phyloP scores from a whole-genome alignment of 1,284 basidiomycete species.

The Inonotus obliquus region DNA sequence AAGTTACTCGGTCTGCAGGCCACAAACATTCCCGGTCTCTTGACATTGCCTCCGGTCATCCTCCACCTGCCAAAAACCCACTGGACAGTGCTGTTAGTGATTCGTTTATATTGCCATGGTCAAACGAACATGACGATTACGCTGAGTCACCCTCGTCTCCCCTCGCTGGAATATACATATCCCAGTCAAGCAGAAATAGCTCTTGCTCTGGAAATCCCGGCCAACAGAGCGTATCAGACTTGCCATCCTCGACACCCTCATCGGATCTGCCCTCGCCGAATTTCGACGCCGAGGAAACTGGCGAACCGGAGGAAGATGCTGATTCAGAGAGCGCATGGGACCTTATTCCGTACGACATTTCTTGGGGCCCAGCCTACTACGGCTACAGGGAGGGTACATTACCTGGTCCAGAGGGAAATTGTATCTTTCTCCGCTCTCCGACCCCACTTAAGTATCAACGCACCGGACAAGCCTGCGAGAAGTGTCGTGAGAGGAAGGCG shows the following conservation, averaged over 20 bases:
- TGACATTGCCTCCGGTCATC: not conserved
- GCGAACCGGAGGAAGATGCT: conserved; percentile 12
- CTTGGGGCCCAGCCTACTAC: conserved; percentile 37
- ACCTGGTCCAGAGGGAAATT: conserved; percentile 37
- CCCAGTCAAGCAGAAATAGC: conserved; percentile 6
- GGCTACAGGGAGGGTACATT: conserved; percentile 35
- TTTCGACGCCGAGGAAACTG: conserved; percentile 3
- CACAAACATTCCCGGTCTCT: conserved; percentile 7
- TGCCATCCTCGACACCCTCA: not conserved
- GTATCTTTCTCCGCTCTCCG: conserved; percentile 39
- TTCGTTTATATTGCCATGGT: not conserved
- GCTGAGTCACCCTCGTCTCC: not conserved
- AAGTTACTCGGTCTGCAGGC: not conserved
- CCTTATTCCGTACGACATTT: conserved; percentile 38
- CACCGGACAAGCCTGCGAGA: conserved; percentile 42
- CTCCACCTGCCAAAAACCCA: not conserved
- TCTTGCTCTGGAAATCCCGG: not conserved
- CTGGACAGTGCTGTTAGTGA: conserved; percentile 6
- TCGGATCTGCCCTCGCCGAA: conserved; percentile 5
- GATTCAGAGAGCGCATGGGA: conserved; percentile 35
- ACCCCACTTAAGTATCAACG: conserved; percentile 38
- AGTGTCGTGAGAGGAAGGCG: conserved; percentile 48
- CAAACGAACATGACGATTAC: not conserved
- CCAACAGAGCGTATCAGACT: not conserved
- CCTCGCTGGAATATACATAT: conserved; percentile 5